A percentile compares a stretch with the other conserved stretches of the same genome.
Conservation (phyloP, 139 green algal genomes). For the Trebouxia sp. region DNA sequence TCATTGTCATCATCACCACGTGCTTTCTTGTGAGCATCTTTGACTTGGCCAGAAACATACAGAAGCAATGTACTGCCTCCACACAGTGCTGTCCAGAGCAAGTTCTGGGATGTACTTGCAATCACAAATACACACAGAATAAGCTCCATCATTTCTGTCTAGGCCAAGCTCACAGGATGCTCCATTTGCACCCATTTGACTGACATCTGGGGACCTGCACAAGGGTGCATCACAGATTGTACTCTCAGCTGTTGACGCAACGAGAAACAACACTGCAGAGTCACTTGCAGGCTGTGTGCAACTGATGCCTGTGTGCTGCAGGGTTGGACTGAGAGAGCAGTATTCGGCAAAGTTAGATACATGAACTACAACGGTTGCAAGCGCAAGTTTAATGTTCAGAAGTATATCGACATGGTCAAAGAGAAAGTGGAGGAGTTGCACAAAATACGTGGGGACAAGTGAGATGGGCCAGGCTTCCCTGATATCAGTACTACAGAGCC, state of each 20-base stretch:
- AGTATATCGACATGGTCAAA: slow-evolving; percentile 55
- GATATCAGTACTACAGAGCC: too few relatives aligned
- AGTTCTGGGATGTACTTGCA: background rate
- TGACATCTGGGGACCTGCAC: too few relatives aligned
- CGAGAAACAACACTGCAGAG: too few relatives aligned
- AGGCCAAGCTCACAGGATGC: too few relatives aligned
- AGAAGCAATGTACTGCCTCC: background rate
- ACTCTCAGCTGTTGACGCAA: too few relatives aligned
- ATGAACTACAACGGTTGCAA: slow-evolving; percentile 97
- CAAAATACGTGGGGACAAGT: background rate
- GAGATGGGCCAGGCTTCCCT: background rate
- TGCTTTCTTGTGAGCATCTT: background rate
- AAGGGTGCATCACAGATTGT: too few relatives aligned
- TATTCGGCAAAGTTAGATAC: slow-evolving; percentile 98
- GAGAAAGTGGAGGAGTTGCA: slow-evolving; percentile 10
- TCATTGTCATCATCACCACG: background rate
- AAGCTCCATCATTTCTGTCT: too few relatives aligned
- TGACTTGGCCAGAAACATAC: too few relatives aligned
- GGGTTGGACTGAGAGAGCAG: slow-evolving; percentile 89
- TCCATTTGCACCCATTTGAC: too few relatives aligned
- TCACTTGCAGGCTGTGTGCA: background rate
- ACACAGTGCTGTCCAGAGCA: too few relatives aligned
- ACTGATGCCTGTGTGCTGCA: slow-evolving; percentile 37
- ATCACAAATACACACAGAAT: too few relatives aligned
- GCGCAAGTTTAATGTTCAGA: slow-evolving; percentile 92